phyloP scores from a whole-genome alignment of 441 rosid genomes.

The Metrosideros polymorpha region DNA sequence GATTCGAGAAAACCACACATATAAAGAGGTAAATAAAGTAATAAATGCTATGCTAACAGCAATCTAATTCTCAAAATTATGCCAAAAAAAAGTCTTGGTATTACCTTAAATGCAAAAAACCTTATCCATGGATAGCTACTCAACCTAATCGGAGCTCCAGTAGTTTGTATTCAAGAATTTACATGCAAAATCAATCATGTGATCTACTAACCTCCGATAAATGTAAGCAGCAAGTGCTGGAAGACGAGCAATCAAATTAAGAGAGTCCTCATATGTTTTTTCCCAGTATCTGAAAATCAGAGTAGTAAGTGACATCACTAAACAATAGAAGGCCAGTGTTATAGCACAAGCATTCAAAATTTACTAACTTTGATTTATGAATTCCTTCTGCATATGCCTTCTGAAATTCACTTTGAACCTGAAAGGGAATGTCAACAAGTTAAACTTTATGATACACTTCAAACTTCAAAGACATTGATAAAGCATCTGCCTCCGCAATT shows the following conservation, averaged over 20 bases:
- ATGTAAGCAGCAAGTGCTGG: conserved; percentile 86
- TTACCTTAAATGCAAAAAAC: background rate
- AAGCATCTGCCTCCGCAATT: background rate
- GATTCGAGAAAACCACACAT: background rate
- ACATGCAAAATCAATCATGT: background rate
- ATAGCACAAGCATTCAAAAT: background rate
- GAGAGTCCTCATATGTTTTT: conserved; percentile 86
- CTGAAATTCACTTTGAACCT: conserved; percentile 98
- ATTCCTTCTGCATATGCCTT: conserved; percentile 90
- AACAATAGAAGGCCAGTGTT: background rate
- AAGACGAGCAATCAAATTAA: conserved; percentile 82
- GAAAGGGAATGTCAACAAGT: conserved; percentile 14
- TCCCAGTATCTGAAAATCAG: conserved; percentile 78
- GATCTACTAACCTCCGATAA: conserved; percentile 62
- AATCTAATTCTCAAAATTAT: background rate
- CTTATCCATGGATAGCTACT: background rate
- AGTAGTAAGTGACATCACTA: conserved; percentile 8
- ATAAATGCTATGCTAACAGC: background rate
- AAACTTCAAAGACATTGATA: background rate
- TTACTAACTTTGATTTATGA: conserved; percentile 69
- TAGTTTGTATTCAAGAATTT: background rate
- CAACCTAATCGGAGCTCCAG: background rate
- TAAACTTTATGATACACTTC: background rate
- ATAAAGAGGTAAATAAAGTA: background rate
- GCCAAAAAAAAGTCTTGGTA: background rate